phyloP scores from a whole-genome alignment of 331 rosid species.

The Quercus tomentella region DNA sequence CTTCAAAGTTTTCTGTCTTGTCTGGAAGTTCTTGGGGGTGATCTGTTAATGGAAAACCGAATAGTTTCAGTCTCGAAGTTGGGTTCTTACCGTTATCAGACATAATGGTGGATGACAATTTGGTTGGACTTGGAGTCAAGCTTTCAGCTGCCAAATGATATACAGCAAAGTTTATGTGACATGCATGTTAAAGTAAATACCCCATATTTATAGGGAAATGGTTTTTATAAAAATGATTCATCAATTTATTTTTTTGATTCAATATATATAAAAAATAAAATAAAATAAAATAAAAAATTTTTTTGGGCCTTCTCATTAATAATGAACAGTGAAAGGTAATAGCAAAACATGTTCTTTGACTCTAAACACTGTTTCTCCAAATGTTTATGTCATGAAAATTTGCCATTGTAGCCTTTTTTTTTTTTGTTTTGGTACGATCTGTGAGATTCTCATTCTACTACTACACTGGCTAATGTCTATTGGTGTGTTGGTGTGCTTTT shows the following conservation, averaged over 20 bases:
- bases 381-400: neutral
- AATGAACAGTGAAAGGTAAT: neutral
- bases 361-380: neutral
- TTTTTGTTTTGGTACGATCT: neutral
- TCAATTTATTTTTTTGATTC: neutral
- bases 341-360: neutral
- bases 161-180: neutral
- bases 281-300: no score
- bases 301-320: neutral
- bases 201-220: neutral
- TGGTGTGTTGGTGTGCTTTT: neutral
- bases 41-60: conserved; percentile 41
- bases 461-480: no score
- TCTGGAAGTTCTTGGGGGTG: conserved; percentile 28
- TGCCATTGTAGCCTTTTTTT: neutral
- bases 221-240: neutral
- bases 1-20: conserved; percentile 9
- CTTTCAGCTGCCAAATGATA: neutral
- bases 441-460: no score
- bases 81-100: conserved; percentile 16
- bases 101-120: conserved; percentile 1
- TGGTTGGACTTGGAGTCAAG: neutral
- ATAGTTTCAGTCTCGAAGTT: conserved; percentile 27
- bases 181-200: neutral
- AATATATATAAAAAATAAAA: neutral